phyloP scores from a whole-genome alignment of 2,329 filamentous ascomycete genomes.

The Xylogone sp. region DNA sequence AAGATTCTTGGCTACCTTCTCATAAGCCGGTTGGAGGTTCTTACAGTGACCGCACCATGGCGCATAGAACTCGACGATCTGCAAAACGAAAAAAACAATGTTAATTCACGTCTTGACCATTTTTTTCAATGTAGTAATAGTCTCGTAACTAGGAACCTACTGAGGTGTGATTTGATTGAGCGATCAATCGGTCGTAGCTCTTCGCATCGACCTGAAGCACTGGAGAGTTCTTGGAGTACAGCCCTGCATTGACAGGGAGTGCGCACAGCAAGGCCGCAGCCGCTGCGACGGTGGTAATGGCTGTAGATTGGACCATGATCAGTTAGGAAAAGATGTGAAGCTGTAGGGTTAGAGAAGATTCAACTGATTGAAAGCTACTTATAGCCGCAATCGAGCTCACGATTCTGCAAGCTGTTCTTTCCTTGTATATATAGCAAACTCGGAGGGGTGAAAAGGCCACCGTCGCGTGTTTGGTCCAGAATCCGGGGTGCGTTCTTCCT shows the following conservation, averaged over 20 bases:
- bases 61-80: conserved; percentile 84
- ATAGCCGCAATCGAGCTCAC: conserved; percentile 2
- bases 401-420: conserved; percentile 18
- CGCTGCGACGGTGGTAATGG: conserved; percentile 44
- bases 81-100: conserved; percentile 13
- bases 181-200: conserved; percentile 78
- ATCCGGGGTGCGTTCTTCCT: conserved; percentile 13
- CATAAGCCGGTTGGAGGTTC: conserved; percentile 91
- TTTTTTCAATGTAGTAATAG: too few species aligned
- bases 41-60: conserved; percentile 98
- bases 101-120: conserved; percentile 16
- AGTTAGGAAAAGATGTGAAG: conserved; percentile 8
- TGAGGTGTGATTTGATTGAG: conserved; percentile 85
- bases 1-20: conserved; percentile 86
- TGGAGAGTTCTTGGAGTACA: conserved; percentile 84
- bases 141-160: conserved; percentile 47
- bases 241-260: conserved; percentile 60
- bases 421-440: conserved; percentile 1
- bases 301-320: conserved; percentile 50
- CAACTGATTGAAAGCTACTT: conserved; percentile 13
- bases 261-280: conserved; percentile 62
- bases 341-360: conserved; percentile 18
- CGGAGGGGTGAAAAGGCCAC: conserved; percentile 16
- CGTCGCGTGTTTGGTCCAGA: conserved; percentile 6
- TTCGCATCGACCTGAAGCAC: conserved; percentile 79